Conservation (phyloP, 1,284 basidiomycete genomes). For the Athelia psychrophila region DNA sequence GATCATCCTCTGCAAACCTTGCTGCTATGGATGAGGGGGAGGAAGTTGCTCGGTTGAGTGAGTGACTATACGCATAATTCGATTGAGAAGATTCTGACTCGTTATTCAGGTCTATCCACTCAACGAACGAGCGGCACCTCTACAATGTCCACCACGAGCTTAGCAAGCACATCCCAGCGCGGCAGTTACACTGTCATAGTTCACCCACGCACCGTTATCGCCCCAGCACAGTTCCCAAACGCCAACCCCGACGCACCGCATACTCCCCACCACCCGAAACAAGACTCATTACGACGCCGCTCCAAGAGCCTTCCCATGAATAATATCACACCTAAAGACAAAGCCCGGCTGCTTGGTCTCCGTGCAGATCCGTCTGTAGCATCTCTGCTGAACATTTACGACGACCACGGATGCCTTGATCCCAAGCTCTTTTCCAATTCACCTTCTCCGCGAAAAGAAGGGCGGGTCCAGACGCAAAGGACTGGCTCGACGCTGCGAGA, state of each 20-base stretch:
- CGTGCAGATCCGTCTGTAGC: slow-evolving; percentile 75
- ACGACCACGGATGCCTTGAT: slow-evolving; percentile 63
- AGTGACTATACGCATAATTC: slow-evolving; percentile 2
- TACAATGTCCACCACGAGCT: slow-evolving; percentile 41
- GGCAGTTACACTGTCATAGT: slow-evolving; percentile 71
- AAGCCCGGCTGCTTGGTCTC: slow-evolving; percentile 52
- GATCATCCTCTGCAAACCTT: slow-evolving; percentile 69
- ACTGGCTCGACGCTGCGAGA: slow-evolving; percentile 71
- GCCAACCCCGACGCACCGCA: slow-evolving; percentile 41
- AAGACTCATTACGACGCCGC: slow-evolving; percentile 23
- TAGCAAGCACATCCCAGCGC: slow-evolving; percentile 49
- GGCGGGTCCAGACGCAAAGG: slow-evolving; percentile 50
- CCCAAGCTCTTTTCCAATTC: slow-evolving; percentile 64
- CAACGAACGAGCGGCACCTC: slow-evolving; percentile 50
- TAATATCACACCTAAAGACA: slow-evolving; percentile 36
- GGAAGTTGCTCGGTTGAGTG: slow-evolving; percentile 36
- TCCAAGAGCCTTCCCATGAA: slow-evolving; percentile 28
- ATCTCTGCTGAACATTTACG: slow-evolving; percentile 68
- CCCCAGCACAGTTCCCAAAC: slow-evolving; percentile 61
- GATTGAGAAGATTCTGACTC: slow-evolving; percentile 40
- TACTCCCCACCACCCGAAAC: slow-evolving; percentile 10
- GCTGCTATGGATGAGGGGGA: slow-evolving; percentile 52
- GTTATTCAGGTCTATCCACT: slow-evolving; percentile 43
- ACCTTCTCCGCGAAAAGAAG: slow-evolving; percentile 32
- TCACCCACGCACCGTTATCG: slow-evolving; percentile 56